Base-by-base conservation (phyloP, 2,329 filamentous ascomycete species). In the Aspergillus jensenii region DNA sequence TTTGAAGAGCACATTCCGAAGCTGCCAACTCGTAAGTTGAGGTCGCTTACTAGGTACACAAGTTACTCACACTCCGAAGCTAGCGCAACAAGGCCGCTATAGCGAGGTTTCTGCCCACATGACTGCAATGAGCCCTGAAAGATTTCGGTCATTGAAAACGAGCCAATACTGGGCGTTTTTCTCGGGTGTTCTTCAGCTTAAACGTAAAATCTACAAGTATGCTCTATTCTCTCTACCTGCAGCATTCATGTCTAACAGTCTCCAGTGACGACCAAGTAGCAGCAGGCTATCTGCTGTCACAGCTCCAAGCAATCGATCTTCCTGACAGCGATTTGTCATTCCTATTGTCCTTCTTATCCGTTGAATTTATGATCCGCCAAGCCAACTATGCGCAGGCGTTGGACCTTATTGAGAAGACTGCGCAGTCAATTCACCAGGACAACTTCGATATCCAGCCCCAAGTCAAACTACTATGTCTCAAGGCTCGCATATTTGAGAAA, bases 91-190 rank as follows among this genome's bases (percentile, higher is more conserved):
- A 47, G 93, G 93, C 1, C 82, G 81, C 33, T 96, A 92, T 68
- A 83, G 87, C 21, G 83, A 89, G 50, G 91, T 89, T 0, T 79
- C 88, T 52, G 74, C 78, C 12, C 79, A 80, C 25, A 77, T 93
- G 46, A 82, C 87, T 53, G 76, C 78, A 27, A 73, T 91, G 17
- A 82, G 88, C 51, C 77, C 81, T 3, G 83, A 88, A 58, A 78
- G 83, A 4, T 79, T 90, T 40, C 86, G 89, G 3, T 88, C 90
- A 0, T 84, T 93, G 71, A 96, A 92, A 72, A 83, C 89, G 17
- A 87, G 88, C 62, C 90, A 96, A 58, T 69, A 75, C 52, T 78
- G 78, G 73, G 71, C 68, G 6, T 77, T 76, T 54, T 76, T 74
- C 47, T 71, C 71, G 3, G 77, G 78, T 1, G 57, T 80, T 3